Base-by-base conservation (phyloP, 164 flowering plant species). In the Hamamelis virginiana region DNA sequence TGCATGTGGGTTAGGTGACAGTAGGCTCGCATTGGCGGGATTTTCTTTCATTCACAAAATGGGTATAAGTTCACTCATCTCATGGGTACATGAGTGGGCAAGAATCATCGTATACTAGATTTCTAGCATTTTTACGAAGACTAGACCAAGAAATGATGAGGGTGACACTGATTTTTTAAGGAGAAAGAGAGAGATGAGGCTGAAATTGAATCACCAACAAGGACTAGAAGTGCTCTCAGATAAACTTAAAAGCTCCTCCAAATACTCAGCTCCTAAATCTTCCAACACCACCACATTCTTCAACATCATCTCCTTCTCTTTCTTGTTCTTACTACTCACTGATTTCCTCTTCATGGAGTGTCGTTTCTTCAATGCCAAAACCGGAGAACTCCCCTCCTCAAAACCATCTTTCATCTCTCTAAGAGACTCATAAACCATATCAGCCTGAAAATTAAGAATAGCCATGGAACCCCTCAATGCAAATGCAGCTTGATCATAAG, bases 401-500 rank as follows among this genome's bases (percentile, higher is more conserved):
- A 64, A 71, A 0, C 67, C 47, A 9, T 65, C 80, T 6, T 69
- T 56, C 74, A 86, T 77, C 52, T 82, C 82, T 16, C 61, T 57
- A 3, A 89, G 85, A 0, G 94, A 87, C 64, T 83, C 77, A 9
- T 69, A 46, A 0, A 87, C 94, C 10, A 58, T 38, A 61, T 87
- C 86, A 38, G 72, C 72, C 5, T 90, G 87, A 65, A 86, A 87
- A 67, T 89, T 90, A 9, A 90, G 87, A 0, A 76, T 67, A 0
- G 95, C 89, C 70, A 74, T 69, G 0, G 82, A 65, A 0, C 91
- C 89, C 14, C 89, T 63, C 84, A 80, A 77, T 1, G 87, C 74
- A 51, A 77, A 84, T 6, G 93, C 93, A 0, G 90, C 90, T 70
- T 86, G 89, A 57, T 90, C 95, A 61, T 90, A 90, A 10, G 90